A percentile compares a stretch with the other conserved stretches of the same genome.
Conservation (phyloP, 2,329 filamentous ascomycete species). For the Phaeophleospora eucalypticola region DNA sequence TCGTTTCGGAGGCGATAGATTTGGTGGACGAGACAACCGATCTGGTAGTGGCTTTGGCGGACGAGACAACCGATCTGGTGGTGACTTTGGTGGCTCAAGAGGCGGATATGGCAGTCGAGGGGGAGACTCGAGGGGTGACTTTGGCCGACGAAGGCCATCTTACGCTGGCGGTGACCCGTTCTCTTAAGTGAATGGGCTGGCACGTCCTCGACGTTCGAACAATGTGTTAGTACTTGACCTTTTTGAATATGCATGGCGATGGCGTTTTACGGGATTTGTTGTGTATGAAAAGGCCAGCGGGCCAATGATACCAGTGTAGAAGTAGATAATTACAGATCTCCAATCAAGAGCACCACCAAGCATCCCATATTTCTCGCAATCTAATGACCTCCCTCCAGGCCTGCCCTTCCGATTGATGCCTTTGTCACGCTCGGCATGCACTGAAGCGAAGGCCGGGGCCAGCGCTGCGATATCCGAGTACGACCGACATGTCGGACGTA, state of each 20-base stretch:
- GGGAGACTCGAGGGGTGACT: conserved; percentile 37
- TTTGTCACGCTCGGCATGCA: too few species aligned
- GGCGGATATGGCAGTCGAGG: conserved; percentile 27
- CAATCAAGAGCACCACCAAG: too few species aligned
- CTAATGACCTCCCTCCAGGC: too few species aligned
- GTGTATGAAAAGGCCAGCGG: not conserved
- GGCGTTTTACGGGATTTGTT: not conserved
- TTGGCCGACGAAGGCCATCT: too few species aligned
- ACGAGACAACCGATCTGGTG: conserved; percentile 7
- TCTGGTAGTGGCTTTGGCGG: too few species aligned
- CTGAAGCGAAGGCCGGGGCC: too few species aligned
- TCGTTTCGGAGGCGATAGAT: conserved; percentile 4
- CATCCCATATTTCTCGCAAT: too few species aligned
- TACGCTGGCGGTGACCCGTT: too few species aligned
- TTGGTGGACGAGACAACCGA: conserved; percentile 15
- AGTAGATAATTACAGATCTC: conserved; percentile 1
- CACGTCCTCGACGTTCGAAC: not conserved
- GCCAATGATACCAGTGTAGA: conserved; percentile 2
- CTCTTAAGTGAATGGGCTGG: too few species aligned
- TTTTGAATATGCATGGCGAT: conserved; percentile 2
- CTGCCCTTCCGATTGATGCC: too few species aligned
- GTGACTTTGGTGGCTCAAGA: conserved; percentile 12
- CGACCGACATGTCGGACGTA: too few species aligned
- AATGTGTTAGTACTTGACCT: not conserved
- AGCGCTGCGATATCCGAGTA: too few species aligned